Evolutionary conservation across 345 rosid species (phyloP), one percentile per base, ranked within the genome.

Genomic region (Microthlaspi erraticum): DNA sequence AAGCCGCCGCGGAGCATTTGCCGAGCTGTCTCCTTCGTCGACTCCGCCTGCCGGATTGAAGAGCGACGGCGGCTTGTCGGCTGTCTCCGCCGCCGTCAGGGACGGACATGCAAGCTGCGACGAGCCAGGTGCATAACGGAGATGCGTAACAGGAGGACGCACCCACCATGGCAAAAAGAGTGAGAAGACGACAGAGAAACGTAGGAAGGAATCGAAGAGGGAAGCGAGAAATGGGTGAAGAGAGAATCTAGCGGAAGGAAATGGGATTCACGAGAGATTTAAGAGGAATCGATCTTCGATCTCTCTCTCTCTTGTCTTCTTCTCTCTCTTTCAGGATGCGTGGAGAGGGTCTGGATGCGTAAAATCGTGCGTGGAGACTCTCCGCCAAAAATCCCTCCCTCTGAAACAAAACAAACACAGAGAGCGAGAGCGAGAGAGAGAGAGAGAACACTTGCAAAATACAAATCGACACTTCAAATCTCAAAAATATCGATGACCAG

Each of bases 81-180:
- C 20, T 16, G 1, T 63, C 73, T 62, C 81, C 66, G 77, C 86
- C 72, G 70, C 46, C 74, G 72, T 80, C 45, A 62, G 85, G 45
- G 84, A 82, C 78, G 34, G 94, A 86, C 92, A 92, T 86, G 92
- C 91, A 92, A 62, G 96, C 84, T 4, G 94, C 92, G 65, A 87
- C 84, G 16, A 92, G 73, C 90, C 98, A 92, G 53, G 98, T 88
- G 85, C 98, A 89, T 44, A 92, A 53, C 60, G 98, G 92, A 80
- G 89, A 81, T 9, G 93, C 68, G 62, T 80, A 65, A 8, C 81
- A 77, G 53, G 82, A 72, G 57, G 85, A 83, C 37, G 83, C 67
- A 66, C 68, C 75, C 80, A 71, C 78, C 80, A 80, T 82, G 64
- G 44, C 56, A 29, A 12, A 54, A 43, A 34, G 18, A n/a, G 26